These are phyloP conservation scores for Lichtheimia hyalospora DNA, from an alignment of 371 early-diverging fungal genomes.

Conservation along the genomic window DNA sequence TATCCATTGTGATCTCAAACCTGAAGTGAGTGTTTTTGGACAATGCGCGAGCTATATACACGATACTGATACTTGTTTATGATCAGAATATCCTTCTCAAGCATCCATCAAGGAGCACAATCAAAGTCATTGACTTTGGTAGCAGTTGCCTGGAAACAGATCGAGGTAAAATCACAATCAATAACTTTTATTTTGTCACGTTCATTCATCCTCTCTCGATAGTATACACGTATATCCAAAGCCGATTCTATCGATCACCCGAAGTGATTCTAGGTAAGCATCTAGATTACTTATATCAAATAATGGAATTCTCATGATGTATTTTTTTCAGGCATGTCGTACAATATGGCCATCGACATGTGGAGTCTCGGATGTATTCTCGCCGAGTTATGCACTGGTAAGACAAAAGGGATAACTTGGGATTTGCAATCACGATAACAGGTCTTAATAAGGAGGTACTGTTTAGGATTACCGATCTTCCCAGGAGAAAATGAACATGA, in stretches of 20 bases:
- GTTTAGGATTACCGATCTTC: conserved; percentile 84
- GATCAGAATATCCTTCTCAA: conserved; percentile 63
- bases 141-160: conserved; percentile 78
- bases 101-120: conserved; percentile 50
- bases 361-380: conserved; percentile 99
- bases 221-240: conserved; percentile 29
- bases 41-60: not conserved
- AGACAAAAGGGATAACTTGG: conserved; percentile 22
- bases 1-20: conserved; percentile 93
- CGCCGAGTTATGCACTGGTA: conserved; percentile 89
- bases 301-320: not conserved
- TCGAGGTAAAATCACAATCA: conserved; percentile 19
- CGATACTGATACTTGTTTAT: not conserved
- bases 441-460: too few relatives aligned
- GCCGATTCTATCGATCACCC: conserved; percentile 64
- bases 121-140: conserved; percentile 96
- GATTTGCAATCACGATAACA: too few relatives aligned
- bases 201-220: not conserved
- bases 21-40: conserved; percentile 53
- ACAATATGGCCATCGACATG: conserved; percentile 95
- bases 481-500: conserved; percentile 97
- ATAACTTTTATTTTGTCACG: not conserved
- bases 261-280: conserved; percentile 88
- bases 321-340: conserved; percentile 54
- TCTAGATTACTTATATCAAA: too few relatives aligned